Base-by-base conservation (phyloP, 192 early-diverging fungal genomes). In the Phlyctochytrium planicorne region DNA sequence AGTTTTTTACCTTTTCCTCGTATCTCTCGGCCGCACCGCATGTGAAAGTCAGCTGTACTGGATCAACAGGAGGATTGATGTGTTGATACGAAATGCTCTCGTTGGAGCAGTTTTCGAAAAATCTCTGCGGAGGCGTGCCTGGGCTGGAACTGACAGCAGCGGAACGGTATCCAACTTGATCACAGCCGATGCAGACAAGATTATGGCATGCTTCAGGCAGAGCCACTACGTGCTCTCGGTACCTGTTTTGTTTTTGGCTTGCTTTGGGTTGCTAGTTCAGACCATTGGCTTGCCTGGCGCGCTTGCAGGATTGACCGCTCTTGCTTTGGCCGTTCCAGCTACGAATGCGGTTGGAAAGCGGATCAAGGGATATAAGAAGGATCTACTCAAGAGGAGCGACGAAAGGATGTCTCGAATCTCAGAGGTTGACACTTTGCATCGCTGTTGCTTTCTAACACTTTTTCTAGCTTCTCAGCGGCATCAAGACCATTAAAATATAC, bases 391-490 rank as follows among this genome's bases (percentile, higher is more conserved):
- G 23, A 34, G 65, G 32, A 71, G 52, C 35, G 69, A 71, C 34
- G 29, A 20, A 16, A 20, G 69, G 25, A 6, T 71, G n/a, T 56
- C 62, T 20, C 52, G 59, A 64, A 24, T 71, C 20, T 31, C 53
- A 52, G 68, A 70, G 61, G 68, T 64, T 33, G 53, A 17, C n/a
- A n/a, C n/a, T 29, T 25, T 0, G n/a, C n/a, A 50, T 50, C 12
- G 10, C n/a, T 53, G 24, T 17, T 65, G 1, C 10, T 23, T 53
- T 53, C 47, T 14, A 65, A 20, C n/a, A 14, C n/a, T 53, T 24
- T 34, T 14, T 50, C 40, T 32, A 92, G 65, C 69, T 93, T 14
- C 53, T 89, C 6, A 68, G 76, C n/a, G 75, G 72, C 24, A 80
- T 80, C 30, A 68, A 73, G 16, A 61, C 74, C 1, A 69, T 80